These are phyloP conservation scores for Arthrobotrys musiformis DNA, from an alignment of 2,329 filamentous ascomycete species.

Conservation along the genomic window DNA sequence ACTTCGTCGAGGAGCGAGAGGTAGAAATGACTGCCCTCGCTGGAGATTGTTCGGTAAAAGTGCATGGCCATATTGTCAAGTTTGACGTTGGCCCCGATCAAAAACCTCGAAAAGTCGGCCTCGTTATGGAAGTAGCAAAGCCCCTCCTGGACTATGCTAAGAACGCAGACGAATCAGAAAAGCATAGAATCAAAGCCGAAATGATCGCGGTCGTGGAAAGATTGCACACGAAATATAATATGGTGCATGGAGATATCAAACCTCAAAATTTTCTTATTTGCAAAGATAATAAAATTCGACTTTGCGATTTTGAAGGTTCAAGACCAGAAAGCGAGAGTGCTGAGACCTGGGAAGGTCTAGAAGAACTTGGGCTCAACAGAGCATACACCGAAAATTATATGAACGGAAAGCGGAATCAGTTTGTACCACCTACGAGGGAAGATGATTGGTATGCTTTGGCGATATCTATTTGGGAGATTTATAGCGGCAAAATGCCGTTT, in stretches of 20 bases:
- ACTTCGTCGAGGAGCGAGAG: conserved; percentile 3
- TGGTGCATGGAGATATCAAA: conserved; percentile 35
- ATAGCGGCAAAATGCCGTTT: conserved; percentile 11
- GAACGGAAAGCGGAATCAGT: not conserved
- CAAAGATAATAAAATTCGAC: conserved; percentile 11
- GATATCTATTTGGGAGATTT: conserved; percentile 24
- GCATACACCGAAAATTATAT: not conserved
- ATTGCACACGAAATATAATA: conserved; percentile 21
- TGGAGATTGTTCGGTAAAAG: conserved; percentile 19
- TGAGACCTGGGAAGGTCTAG: conserved; percentile 9
- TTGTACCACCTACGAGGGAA: conserved; percentile 20
- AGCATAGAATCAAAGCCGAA: conserved; percentile 18
- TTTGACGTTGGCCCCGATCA: conserved; percentile 10
- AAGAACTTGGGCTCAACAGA: not conserved
- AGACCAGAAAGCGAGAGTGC: not conserved
- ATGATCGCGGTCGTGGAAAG: conserved; percentile 20
- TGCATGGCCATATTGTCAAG: conserved; percentile 9
- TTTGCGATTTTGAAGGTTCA: conserved; percentile 26
- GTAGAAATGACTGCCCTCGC: conserved; percentile 24
- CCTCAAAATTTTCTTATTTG: conserved; percentile 19
- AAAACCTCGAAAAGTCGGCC: conserved; percentile 16
- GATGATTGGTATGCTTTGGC: conserved; percentile 34
- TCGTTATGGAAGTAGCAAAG: conserved; percentile 21
- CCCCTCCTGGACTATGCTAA: conserved; percentile 19
- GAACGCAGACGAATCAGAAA: conserved; percentile 4